Evolutionary conservation across 164 flowering plant species (phyloP), one percentile per base, ranked within the genome.

Genomic region (Echeveria elegans): DNA sequence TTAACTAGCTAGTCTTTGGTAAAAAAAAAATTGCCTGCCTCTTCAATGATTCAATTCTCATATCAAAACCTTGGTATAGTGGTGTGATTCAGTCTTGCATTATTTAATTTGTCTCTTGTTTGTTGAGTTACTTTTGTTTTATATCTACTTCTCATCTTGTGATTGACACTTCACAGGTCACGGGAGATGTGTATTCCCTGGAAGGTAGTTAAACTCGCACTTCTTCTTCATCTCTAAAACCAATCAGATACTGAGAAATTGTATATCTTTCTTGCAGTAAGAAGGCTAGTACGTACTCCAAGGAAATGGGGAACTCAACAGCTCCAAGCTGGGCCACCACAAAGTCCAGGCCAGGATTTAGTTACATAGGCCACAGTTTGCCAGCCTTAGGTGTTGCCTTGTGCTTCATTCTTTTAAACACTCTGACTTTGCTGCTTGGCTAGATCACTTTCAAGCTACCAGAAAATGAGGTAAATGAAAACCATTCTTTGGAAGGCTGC

Each of bases 161-260:
- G 76, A 68, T 37, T 40, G 30, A 40, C 70, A 12, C 29, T 52
- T 68, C 78, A 76, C 90, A 93, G 98, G 98, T 85, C 92, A 85
- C 71, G 98, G 89, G 77, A 79, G 64, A 72, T 93, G 98, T 72
- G 68, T 88, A 66, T 93, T 87, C 81, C 97, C 98, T 63, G 98
- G 98, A 78, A 93, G 98, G 98, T 93, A 58, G 18, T 16, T 43
- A 43, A 16, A 43, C 18, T 43, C 19, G 47, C 15, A 16, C 47
- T 43, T 15, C 47, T 43, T 15, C 15, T 18, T 43, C 47, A 12
- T 43, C 47, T 43, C 47, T 11, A 34, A 43, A 4, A 43, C 19
- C 19, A 12, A 56, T 28, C 32, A 11, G 19, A 56, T 26, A 19
- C 32, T 56, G 3, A 12, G 0, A 26, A 11, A 2, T 56, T 11